Base-by-base conservation (phyloP, 1,284 basidiomycete species). In the Ceratobasidium sp. region DNA sequence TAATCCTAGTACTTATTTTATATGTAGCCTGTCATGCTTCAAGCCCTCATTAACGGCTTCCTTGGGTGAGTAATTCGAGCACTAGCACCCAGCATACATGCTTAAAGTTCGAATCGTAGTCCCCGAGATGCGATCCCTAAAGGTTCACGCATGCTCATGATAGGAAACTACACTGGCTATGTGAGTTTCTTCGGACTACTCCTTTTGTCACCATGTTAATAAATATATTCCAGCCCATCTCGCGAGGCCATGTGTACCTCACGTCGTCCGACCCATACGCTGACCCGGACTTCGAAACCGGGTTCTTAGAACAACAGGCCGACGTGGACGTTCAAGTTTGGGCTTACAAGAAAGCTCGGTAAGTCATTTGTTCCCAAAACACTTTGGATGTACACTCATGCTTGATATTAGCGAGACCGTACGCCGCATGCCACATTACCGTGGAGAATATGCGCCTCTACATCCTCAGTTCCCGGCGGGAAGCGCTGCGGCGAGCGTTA, bases 381-480 rank as follows among this genome's bases (percentile, higher is more conserved):
- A 49, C 26, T 21, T n/a, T 5, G 5, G 5, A 21, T 13, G 26
- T 13, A 30, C 14, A n/a, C 16, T 7, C 7, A 23, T 63, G 23
- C 61, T 47, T 28, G 6, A n/a, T 7, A n/a, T 14, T 49, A 63
- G 82, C 9, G 82, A 83, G 73, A 75, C 81, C 41, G 77, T 77
- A 0, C 79, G 82, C 6, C 78, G 82, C 18, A 79, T 82, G 77
- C 76, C 79, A 1, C 79, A 76, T 21, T 83, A 82, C 75, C 79
- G 81, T 23, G 82, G 83, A 7, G 82, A 82, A 49, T 75, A 77
- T 47, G 72, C 75, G 2, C 47, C 75, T 0, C 47, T 52, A 2
- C 81, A 82, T 59, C 82, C 82, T 1, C 28, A 46, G 11, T 84
- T 83, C 66, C 63, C 79, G 0, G 43, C 64, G 14, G 75, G 64